These are phyloP conservation scores for Eucalyptus camaldulensis DNA, from an alignment of 345 rosid genomes.

Conservation along the genomic window DNA sequence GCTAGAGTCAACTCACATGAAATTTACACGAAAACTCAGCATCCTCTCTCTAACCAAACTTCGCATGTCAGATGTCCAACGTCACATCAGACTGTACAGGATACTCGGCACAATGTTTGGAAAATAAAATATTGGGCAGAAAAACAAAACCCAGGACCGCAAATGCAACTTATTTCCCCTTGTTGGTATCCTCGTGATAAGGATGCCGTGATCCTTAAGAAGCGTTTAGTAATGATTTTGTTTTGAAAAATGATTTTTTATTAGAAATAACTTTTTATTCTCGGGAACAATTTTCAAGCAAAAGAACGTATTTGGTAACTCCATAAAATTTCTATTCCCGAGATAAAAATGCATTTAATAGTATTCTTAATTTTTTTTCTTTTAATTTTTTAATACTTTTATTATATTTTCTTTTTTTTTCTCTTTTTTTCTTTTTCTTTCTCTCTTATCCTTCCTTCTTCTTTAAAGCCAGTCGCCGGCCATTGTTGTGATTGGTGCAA, in stretches of 20 bases:
- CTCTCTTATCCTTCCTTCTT: too few relatives aligned
- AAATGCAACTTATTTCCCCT: neutral
- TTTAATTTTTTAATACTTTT: too few relatives aligned
- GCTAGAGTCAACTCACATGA: neutral
- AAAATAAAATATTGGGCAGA: neutral
- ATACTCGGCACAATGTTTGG: neutral
- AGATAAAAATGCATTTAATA: accelerated
- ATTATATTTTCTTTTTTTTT: too few relatives aligned
- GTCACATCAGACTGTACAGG: neutral
- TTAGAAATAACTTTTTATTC: accelerated
- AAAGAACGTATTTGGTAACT: accelerated
- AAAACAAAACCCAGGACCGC: neutral
- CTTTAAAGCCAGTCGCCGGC: accelerated
- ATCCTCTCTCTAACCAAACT: neutral
- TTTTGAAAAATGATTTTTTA: accelerated
- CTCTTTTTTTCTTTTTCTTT: too few relatives aligned
- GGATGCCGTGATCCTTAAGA: accelerated
- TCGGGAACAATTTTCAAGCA: accelerated
- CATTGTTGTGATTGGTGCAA: accelerated
- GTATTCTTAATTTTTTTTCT: too few relatives aligned
- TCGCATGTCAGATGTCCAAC: neutral
- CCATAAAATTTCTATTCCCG: accelerated
- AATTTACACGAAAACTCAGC: neutral
- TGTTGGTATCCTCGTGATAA: neutral
- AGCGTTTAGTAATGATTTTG: accelerated